Evolutionary conservation across 495 filamentous ascomycete species (phyloP), one percentile per base, ranked within the genome.

Genomic region (Oidiodendron maius): DNA sequence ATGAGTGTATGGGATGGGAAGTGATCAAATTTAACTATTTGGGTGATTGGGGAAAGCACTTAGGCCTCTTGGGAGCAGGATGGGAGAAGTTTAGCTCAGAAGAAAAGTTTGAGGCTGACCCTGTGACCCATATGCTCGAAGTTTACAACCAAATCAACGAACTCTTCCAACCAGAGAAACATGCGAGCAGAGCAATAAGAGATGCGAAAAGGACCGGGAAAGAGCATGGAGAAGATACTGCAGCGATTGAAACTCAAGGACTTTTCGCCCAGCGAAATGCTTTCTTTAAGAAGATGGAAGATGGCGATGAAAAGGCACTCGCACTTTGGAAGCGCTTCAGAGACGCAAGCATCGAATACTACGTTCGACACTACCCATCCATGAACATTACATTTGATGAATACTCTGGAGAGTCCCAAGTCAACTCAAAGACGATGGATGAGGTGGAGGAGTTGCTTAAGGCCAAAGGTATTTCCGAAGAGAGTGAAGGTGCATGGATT

Each of bases 1-100:
- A 84, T 67, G 76, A 78, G 48, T 70, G 75, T 16, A 74, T 80
- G 51, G 85, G 85, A 50, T 87, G 81, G 78, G 72, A 86, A 22
- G 82, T 86, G 1, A 68, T 74, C 51, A 77, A 80, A 48, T 80
- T 86, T 74, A 86, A 86, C 66, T 87, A 87, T 61, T 69, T 88
- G 11, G 84, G 84, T 44, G 84, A 88, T 58, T 88, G 83, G 83
- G 84, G 84, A 34, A 83, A 82, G 66, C 82, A 86, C 62, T 85
- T 85, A 56, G 85, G 84, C 56, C 67, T 88, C 36, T 71, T 88
- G 15, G 82, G 77, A n/a, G 74, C 83, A 37, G 83, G 83, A 20
- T 47, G 34, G 44, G 20, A 41, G 28, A 32, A 44, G 30, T 39
- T 68, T 69, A 53, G 77, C 85, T 64, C 81, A 81, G 3, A 85